Evolutionary conservation across 345 rosid species (phyloP), one percentile per base, ranked within the genome.

Genomic region (Eutrema heterophyllum): DNA sequence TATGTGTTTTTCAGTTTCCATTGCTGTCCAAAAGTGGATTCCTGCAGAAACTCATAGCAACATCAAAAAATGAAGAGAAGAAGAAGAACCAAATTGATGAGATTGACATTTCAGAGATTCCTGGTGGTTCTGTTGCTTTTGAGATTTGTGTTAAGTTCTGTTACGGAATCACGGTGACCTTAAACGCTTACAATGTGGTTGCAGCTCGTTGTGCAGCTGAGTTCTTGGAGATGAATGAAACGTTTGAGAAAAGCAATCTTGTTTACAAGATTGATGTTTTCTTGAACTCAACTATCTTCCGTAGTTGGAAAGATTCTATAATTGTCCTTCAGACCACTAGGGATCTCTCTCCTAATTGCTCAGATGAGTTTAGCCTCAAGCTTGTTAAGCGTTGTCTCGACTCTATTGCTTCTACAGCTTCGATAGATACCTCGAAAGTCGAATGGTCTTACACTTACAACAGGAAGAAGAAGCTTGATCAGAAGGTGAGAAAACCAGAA

Each of bases 21-120:
- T 84, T 88, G 40, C 51, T 88, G 72, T 88, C 93, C 6, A 88
- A 83, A 83, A 76, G 93, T 33, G 86, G 76, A 26, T 72, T 66
- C 38, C 16, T 88, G 46, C 93, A 86, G 53, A 85, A 81, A 64
- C 77, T 83, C 21, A 82, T 84, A 13, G 78, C 78, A 14, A 52
- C 69, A 41, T 74, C 82, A 8, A 59, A 40, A 29, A 75, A 73
- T 12, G 83, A 79, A 67, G 79, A 63, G 55, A 64, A 75, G 52
- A 64, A 75, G 52, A 68, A 75, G 48, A 73, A 78, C 0, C 68
- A 73, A 27, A 59, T 40, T n/a, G 75, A 79, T 50, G 85, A 85
- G 68, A 70, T 85, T 60, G 26, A 62, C 16, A 69, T 81, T 16
- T 48, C 43, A 32, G 81, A 81, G 59, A 74, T 85, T 49, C 88